phyloP scores from a whole-genome alignment of 2,329 filamentous ascomycete species.

The Cercospora sp. region DNA sequence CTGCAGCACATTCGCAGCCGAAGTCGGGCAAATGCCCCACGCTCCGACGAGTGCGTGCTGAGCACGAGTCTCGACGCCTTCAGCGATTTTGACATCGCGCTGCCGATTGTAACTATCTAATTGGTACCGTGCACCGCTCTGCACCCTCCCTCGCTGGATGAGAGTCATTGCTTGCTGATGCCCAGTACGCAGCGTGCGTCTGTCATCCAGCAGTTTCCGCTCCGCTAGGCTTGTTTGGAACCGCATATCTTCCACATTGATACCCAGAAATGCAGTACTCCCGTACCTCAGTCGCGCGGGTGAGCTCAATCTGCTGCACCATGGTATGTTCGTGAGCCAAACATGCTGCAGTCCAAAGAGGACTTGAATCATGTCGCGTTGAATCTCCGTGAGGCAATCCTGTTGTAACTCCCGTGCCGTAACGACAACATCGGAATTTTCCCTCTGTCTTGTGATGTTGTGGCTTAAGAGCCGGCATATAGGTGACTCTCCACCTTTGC shows the following conservation, averaged over 20 bases:
- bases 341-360: neutral
- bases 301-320: neutral
- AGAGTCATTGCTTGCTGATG: neutral
- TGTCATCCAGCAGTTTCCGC: neutral
- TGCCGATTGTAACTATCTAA: neutral
- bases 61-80: neutral
- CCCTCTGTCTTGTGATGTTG: neutral
- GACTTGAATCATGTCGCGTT: neutral
- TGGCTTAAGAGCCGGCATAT: neutral
- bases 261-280: neutral
- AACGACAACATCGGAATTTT: neutral
- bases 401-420: neutral
- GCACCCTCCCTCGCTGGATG: neutral
- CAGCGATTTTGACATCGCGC: neutral
- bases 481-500: neutral
- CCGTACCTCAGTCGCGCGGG: neutral
- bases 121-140: neutral
- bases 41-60: neutral
- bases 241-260: neutral
- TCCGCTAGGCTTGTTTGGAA: neutral
- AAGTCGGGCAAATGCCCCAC: conserved; percentile 1
- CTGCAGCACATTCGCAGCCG: conserved; percentile 4
- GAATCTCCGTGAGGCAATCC: neutral
- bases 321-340: neutral
- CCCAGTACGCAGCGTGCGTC: neutral